Percentiles rank a stretch among this genome's conserved stretches.
Evolutionary conservation across 1,284 basidiomycete genomes (phyloP).

Genomic region (Coriolopsis trogii): DNA sequence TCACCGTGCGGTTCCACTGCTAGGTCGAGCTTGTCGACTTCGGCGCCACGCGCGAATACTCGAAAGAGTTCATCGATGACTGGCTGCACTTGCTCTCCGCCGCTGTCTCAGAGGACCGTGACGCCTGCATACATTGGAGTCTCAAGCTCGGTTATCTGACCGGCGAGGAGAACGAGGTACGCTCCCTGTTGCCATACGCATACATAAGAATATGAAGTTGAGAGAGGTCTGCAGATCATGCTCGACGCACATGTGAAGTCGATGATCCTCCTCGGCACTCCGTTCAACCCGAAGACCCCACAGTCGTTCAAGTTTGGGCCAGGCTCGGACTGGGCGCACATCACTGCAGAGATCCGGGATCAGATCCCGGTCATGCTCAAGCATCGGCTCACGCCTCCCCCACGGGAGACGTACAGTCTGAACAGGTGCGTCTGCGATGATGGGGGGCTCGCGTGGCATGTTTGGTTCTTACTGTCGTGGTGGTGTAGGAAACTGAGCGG

Average conservation of each 20-base stretch:
- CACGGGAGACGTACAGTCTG: constrained; percentile 91
- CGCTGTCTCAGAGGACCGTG: constrained; percentile 72
- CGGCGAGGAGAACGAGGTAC: constrained; percentile 82
- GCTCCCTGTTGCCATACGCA: constrained; percentile 17
- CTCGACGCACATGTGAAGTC: constrained; percentile 86
- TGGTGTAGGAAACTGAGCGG: constrained; percentile 84
- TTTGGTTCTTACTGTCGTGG: neutral
- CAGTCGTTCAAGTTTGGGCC: constrained; percentile 78
- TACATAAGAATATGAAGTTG: neutral
- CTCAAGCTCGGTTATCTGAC: constrained; percentile 87
- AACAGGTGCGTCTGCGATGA: constrained; percentile 65
- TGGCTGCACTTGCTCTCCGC: constrained; percentile 86
- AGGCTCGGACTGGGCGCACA: constrained; percentile 63
- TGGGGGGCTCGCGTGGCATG: neutral
- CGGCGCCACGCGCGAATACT: constrained; percentile 90
- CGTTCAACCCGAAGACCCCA: constrained; percentile 66
- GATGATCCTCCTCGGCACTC: constrained; percentile 81
- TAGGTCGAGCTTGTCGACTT: constrained; percentile 95
- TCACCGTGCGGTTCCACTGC: neutral
- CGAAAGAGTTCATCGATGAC: constrained; percentile 84
- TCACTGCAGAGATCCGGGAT: constrained; percentile 75
- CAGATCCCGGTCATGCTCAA: constrained; percentile 92
- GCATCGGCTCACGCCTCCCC: constrained; percentile 90
- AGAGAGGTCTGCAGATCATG: constrained; percentile 66
- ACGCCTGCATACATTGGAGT: constrained; percentile 77